Evolutionary conservation across 75 land plant species (phyloP).

Genomic region (Ceratopteris richardii): DNA sequence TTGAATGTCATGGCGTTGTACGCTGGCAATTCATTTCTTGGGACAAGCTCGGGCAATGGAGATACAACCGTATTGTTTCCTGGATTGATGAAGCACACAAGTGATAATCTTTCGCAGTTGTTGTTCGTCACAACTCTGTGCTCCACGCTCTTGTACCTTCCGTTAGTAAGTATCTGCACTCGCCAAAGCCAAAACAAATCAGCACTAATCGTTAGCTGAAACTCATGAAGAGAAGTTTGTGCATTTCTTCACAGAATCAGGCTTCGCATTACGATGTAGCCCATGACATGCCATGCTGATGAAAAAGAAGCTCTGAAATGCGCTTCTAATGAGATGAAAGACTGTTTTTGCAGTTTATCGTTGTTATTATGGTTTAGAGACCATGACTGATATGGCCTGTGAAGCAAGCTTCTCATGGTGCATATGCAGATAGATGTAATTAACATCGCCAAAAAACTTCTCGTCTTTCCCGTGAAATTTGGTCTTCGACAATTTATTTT

Average conservation of each 20-base stretch:
- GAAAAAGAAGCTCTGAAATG: background rate
- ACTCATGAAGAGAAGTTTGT: background rate
- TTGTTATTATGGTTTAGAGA: too few relatives aligned
- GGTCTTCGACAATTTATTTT: too few relatives aligned
- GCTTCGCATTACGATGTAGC: too few relatives aligned
- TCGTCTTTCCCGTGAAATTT: too few relatives aligned
- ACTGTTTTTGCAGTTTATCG: background rate
- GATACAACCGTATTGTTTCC: constrained; percentile 21
- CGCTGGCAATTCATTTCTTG: background rate
- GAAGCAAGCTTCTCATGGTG: too few relatives aligned
- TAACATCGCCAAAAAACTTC: too few relatives aligned
- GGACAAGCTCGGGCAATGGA: constrained; percentile 8
- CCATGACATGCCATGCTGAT: background rate
- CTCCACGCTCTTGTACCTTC: constrained; percentile 60
- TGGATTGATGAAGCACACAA: constrained; percentile 42
- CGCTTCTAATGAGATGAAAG: background rate
- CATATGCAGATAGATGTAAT: too few relatives aligned
- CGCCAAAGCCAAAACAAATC: background rate
- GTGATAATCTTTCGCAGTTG: constrained; percentile 31
- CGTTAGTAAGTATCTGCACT: constrained; percentile 44
- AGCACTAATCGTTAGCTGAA: too few relatives aligned
- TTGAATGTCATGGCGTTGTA: constrained; percentile 3
- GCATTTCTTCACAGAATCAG: background rate
- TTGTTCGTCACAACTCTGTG: constrained; percentile 41
- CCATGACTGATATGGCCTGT: too few relatives aligned